Base-by-base conservation (phyloP, 805 yeast species). In the Lachancea thermotolerans region DNA sequence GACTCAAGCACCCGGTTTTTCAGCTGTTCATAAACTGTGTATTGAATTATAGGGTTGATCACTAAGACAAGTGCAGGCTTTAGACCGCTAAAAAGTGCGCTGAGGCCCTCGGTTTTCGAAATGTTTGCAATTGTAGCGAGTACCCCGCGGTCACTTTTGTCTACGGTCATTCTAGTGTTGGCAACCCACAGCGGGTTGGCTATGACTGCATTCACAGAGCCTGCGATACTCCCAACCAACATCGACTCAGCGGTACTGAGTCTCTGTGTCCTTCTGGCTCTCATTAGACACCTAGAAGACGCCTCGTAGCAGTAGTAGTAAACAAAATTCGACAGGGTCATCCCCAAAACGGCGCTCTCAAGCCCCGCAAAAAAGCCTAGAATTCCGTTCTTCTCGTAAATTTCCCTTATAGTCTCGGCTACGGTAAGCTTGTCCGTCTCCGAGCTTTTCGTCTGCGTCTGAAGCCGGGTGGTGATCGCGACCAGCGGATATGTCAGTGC, bases 101-200 rank as follows among this genome's bases (percentile, higher is more conserved):
- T 60, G 39, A 81, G 58, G 2, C 97, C 96, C 53, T 86, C 95
- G 33, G 74, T 75, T 54, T 77, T 73, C 47, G 80, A 66, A 42
- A 90, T 84, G 17, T 83, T 77, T 40, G 73, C 45, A 39, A 89
- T 68, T 7, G 85, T 77, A 41, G 67, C 67, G 35, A 85, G 52
- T 1, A 90, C 79, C 37, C 68, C 68, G 27, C 70, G 60, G n/a
- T 53, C 55, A 32, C 62, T 60, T 52, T 52, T 62, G 42, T 42
- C 50, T 15, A 90, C 88, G 55, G 95, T 85, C 77, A 83, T 79
- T 59, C 96, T 75, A 2, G 97, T 89, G 62, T 89, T 89, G 37
- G 95, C 93, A 37, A 89, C 95, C 97, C 97, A 89, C 54, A 87
- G 79, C 18, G 97, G 97, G 63, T 89, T 89, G 10, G 95, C 81